phyloP scores from a whole-genome alignment of 192 early-diverging fungal genomes.

The Coemansia sp. region DNA sequence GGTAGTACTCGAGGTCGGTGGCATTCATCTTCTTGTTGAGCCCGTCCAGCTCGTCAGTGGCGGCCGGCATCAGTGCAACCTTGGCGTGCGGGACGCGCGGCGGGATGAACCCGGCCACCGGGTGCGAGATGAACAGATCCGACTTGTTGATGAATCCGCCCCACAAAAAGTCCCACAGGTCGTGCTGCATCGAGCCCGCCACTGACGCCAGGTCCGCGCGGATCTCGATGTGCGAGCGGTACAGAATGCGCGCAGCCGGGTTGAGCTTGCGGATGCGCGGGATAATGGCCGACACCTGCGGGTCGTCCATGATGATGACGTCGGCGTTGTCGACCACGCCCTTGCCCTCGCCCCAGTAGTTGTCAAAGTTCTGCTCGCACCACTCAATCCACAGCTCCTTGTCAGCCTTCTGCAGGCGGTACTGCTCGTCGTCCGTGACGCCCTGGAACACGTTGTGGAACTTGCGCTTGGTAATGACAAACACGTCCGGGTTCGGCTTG shows the following conservation, averaged over 20 bases:
- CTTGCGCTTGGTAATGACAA: slow-evolving; percentile 83
- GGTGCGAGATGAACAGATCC: slow-evolving; percentile 78
- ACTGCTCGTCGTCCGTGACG: slow-evolving; percentile 59
- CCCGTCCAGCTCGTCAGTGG: slow-evolving; percentile 76
- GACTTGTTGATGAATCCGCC: slow-evolving; percentile 60
- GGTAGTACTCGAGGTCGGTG: slow-evolving; percentile 61
- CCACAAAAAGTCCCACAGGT: slow-evolving; percentile 76
- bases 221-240: slow-evolving; percentile 82
- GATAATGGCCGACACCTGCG: slow-evolving; percentile 77
- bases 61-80: slow-evolving; percentile 67
- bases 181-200: slow-evolving; percentile 62
- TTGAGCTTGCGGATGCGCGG: slow-evolving; percentile 70
- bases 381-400: slow-evolving; percentile 60
- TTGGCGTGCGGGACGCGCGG: slow-evolving; percentile 61
- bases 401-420: slow-evolving; percentile 54
- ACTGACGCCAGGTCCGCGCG: slow-evolving; percentile 66
- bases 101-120: slow-evolving; percentile 70
- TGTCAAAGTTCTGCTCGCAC: slow-evolving; percentile 66
- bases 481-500: slow-evolving; percentile 79
- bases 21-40: slow-evolving; percentile 67
- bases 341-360: slow-evolving; percentile 67
- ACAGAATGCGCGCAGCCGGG: slow-evolving; percentile 67
- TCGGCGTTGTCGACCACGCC: slow-evolving; percentile 66
- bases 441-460: slow-evolving; percentile 88
- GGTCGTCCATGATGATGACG: slow-evolving; percentile 86